phyloP scores from a whole-genome alignment of 106 monocot genomes.

The Cymbidium sinense region DNA sequence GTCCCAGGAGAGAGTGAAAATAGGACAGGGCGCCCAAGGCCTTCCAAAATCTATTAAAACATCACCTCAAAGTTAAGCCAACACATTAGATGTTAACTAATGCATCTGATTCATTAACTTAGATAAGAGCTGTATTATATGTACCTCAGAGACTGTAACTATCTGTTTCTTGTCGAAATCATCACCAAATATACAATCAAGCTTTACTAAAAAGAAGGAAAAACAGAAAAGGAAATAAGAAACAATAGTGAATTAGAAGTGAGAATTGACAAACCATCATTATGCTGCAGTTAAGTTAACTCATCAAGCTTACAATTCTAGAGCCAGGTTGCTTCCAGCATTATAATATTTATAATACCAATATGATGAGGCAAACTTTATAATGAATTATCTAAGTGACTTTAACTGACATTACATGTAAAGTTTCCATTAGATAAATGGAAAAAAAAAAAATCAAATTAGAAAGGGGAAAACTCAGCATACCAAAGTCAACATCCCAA shows the following conservation, averaged over 20 bases:
- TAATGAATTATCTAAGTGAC: not conserved
- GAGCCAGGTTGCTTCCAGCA: not conserved
- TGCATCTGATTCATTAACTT: not conserved
- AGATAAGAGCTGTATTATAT: not conserved
- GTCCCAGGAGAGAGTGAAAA: constrained; percentile 82
- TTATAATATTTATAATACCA: not conserved
- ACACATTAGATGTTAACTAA: not conserved
- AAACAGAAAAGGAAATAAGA: constrained; percentile 1
- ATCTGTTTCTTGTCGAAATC: constrained; percentile 75
- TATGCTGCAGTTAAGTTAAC: not conserved
- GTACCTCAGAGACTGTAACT: constrained; percentile 72
- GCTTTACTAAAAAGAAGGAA: constrained; percentile 60
- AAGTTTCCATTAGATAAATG: not conserved
- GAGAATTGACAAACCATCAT: not conserved
- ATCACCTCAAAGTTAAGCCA: not conserved
- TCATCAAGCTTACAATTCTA: not conserved
- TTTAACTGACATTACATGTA: not conserved
- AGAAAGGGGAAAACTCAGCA: not conserved
- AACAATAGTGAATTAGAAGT: not conserved
- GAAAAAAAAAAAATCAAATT: not conserved
- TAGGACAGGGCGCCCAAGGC: constrained; percentile 57
- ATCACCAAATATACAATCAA: constrained; percentile 95
- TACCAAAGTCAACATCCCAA: constrained; percentile 99
- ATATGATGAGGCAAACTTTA: not conserved
- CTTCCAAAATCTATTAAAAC: constrained; percentile 45